These are phyloP conservation scores for Zymoseptoria pseudotritici DNA, from an alignment of 2,329 filamentous ascomycete genomes.

Conservation along the genomic window DNA sequence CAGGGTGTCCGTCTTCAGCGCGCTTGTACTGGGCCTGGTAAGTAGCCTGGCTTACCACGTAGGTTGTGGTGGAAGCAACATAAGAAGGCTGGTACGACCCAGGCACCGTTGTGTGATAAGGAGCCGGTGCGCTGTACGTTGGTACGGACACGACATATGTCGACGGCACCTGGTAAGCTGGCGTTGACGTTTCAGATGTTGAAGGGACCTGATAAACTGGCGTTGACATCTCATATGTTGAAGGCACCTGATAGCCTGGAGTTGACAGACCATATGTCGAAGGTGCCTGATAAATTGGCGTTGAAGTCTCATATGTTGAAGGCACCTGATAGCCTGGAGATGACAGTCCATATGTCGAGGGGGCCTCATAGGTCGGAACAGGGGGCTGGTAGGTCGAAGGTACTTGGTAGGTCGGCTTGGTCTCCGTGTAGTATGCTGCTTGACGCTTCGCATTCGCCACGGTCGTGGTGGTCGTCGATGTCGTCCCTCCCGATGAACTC, in stretches of 20 bases:
- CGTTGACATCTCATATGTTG: not conserved
- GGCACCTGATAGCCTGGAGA: not conserved
- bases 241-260: not conserved
- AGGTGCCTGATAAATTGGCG: not conserved
- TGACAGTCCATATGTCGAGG: not conserved
- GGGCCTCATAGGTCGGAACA: not conserved
- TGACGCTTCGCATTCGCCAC: not conserved
- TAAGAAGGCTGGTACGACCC: not conserved
- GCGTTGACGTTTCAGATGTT: not conserved
- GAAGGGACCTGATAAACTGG: not conserved
- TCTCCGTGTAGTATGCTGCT: not conserved
- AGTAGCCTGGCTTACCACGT: not conserved
- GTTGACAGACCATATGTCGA: not conserved
- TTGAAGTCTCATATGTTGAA: no score
- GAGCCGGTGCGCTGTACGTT: not conserved
- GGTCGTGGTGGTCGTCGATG: no score
- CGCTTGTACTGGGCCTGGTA: not conserved
- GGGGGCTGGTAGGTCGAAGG: no score
- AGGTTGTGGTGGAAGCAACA: not conserved
- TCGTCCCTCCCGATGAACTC: no score
- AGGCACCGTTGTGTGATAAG: not conserved
- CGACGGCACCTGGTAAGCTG: not conserved
- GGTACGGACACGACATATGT: not conserved
- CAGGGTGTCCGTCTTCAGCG: not conserved
- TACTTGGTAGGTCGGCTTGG: not conserved